Conservation (phyloP, 2,329 filamentous ascomycete species). For the Sporothrix pseudoabietina region DNA sequence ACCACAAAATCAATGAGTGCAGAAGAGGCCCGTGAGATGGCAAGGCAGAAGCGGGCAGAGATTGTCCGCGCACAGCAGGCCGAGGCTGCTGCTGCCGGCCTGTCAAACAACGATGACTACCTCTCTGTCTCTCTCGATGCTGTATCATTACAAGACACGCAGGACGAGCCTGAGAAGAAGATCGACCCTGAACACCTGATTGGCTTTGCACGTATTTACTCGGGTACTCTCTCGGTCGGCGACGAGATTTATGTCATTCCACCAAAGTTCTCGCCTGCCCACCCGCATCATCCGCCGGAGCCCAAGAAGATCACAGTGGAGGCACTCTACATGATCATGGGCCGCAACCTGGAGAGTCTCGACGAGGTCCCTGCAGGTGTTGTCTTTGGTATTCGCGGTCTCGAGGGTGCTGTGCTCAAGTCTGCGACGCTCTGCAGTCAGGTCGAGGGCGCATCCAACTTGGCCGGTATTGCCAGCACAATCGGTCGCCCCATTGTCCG, state of each 20-base stretch:
- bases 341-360: conserved; percentile 79
- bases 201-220: conserved; percentile 92
- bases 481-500: conserved; percentile 89
- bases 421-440: conserved; percentile 91
- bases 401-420: conserved; percentile 87
- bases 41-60: conserved; percentile 84
- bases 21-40: conserved; percentile 87
- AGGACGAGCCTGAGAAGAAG: conserved; percentile 54
- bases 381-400: conserved; percentile 89
- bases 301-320: conserved; percentile 83
- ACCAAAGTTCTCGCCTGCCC: conserved; percentile 86
- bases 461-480: conserved; percentile 78
- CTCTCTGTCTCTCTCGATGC: conserved; percentile 27
- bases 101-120: conserved; percentile 38
- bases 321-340: conserved; percentile 94
- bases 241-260: conserved; percentile 89
- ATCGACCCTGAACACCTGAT: conserved; percentile 84
- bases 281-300: conserved; percentile 69
- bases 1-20: conserved; percentile 72
- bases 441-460: conserved; percentile 81
- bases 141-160: conserved; percentile 16
- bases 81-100: conserved; percentile 40
- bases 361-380: conserved; percentile 87
- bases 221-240: conserved; percentile 83
- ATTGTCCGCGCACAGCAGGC: conserved; percentile 74